A percentile compares a stretch with the other conserved stretches of the same genome.
These are phyloP conservation scores for Triticum timopheevii DNA, from an alignment of 176 grass and related monocot species.

Conservation along the genomic window DNA sequence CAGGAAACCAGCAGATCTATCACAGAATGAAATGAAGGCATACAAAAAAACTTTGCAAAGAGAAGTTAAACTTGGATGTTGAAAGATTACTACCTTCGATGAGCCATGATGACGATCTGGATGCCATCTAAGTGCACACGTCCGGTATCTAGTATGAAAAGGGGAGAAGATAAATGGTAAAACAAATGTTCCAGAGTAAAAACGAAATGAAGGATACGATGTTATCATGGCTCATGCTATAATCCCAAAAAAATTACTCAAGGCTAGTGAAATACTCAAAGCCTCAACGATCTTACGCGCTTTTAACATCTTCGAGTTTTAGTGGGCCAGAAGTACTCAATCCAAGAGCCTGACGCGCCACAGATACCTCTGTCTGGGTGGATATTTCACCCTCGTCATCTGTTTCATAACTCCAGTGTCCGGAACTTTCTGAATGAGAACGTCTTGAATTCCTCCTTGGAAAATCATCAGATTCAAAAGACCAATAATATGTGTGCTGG, in stretches of 20 bases:
- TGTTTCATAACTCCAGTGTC: conserved; percentile 57
- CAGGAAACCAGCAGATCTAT: conserved; percentile 4
- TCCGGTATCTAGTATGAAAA: conserved; percentile 66
- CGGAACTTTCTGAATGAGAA: conserved; percentile 47
- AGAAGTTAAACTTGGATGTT: not conserved
- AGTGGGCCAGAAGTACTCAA: conserved; percentile 69
- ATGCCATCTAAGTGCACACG: conserved; percentile 92
- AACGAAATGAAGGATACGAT: conserved; percentile 10
- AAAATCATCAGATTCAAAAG: conserved; percentile 60
- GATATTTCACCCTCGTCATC: conserved; percentile 52
- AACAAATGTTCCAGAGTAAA: conserved; percentile 18
- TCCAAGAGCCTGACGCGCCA: conserved; percentile 70
- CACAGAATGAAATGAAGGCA: not conserved
- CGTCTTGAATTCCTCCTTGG: conserved; percentile 23
- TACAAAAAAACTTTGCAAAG: not conserved
- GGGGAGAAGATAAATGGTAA: conserved; percentile 26
- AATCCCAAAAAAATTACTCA: not conserved
- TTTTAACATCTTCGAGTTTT: conserved; percentile 97
- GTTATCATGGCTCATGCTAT: conserved; percentile 12
- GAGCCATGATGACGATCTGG: conserved; percentile 86
- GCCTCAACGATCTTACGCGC: conserved; percentile 61
- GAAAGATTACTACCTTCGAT: conserved; percentile 55
- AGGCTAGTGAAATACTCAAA: conserved; percentile 11
- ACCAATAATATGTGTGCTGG: conserved; percentile 68
- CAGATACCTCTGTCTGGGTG: conserved; percentile 40